Conservation (phyloP, 768 basidiomycete species). For the Tulasnella sp. region DNA sequence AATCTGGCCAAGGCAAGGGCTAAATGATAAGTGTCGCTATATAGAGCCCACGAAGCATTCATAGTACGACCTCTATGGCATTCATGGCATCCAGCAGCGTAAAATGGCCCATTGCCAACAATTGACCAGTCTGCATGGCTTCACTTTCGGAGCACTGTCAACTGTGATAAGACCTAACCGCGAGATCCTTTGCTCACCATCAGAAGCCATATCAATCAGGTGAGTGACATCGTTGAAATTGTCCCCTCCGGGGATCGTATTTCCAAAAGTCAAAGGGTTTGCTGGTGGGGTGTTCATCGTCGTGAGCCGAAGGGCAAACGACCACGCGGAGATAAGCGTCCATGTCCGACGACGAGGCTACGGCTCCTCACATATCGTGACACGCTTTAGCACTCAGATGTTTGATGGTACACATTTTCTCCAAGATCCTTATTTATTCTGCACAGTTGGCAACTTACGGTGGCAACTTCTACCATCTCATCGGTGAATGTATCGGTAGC, state of each 20-base stretch:
- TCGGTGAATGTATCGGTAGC: no score
- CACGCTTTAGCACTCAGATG: no score
- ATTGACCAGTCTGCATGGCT: conserved; percentile 62
- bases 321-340: neutral
- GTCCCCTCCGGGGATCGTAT: neutral
- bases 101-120: conserved; percentile 67
- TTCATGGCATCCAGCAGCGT: conserved; percentile 89
- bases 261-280: neutral
- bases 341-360: neutral
- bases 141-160: conserved; percentile 32
- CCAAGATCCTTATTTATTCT: no score
- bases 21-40: neutral
- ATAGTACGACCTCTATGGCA: conserved; percentile 67
- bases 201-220: conserved; percentile 56
- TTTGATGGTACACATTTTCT: no score
- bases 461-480: no score
- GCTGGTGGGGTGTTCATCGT: conserved; percentile 45
- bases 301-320: neutral
- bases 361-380: neutral
- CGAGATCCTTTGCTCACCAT: conserved; percentile 45
- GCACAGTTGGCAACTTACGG: no score
- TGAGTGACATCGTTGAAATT: conserved; percentile 53
- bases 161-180: neutral
- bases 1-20: conserved; percentile 51
- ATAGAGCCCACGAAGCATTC: neutral